Evolutionary conservation across 2,329 filamentous ascomycete genomes (phyloP).

Genomic region (Colletotrichum limetticola): DNA sequence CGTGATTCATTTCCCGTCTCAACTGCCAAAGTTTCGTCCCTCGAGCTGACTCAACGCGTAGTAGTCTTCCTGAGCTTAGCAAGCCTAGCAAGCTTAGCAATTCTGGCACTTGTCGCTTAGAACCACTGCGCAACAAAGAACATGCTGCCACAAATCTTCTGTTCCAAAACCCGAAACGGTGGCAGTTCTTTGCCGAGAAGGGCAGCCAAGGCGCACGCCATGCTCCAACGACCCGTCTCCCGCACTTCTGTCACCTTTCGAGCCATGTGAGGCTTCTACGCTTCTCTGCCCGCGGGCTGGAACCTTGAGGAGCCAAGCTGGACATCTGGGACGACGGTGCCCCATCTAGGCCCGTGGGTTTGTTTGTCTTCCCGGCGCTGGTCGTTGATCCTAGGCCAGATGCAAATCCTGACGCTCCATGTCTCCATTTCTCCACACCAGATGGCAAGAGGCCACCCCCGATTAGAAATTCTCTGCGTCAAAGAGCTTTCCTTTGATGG

Average conservation of each 20-base stretch:
- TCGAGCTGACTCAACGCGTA: background rate
- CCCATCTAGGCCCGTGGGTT: conserved; percentile 18
- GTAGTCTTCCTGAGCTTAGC: background rate
- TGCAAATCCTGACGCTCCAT: conserved; percentile 16
- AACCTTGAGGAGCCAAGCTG: background rate
- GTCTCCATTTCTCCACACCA: conserved; percentile 18
- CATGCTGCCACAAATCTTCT: background rate
- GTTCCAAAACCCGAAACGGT: background rate
- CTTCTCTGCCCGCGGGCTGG: background rate
- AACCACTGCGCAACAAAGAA: background rate
- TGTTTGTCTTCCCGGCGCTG: background rate
- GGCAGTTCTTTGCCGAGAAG: conserved; percentile 17
- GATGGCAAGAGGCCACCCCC: background rate
- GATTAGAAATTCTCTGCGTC: conserved; percentile 29
- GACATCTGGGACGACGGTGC: background rate
- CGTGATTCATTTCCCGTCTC: background rate
- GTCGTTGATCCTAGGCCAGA: conserved; percentile 5
- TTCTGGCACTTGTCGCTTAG: background rate
- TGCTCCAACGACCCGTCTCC: background rate
- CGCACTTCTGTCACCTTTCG: background rate
- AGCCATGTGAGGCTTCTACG: conserved; percentile 17
- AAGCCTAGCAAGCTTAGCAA: background rate
- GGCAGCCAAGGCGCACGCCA: conserved; percentile 32
- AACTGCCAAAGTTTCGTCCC: background rate
- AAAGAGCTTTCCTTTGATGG: background rate